Evolutionary conservation across 2,329 filamentous ascomycete genomes (phyloP).

Genomic region (Microsporum audouinii): DNA sequence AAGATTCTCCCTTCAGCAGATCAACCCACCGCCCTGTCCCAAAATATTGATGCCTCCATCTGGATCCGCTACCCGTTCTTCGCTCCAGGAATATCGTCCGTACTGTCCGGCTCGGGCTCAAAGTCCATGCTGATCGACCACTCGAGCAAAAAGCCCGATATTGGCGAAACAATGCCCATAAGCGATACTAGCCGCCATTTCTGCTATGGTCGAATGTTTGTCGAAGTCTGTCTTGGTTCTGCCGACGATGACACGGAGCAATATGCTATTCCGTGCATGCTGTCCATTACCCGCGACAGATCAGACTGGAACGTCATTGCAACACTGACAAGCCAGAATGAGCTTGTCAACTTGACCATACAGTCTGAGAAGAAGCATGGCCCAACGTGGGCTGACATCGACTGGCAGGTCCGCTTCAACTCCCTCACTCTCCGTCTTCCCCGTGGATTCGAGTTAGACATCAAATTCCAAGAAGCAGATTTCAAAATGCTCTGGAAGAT

Average conservation of each 20-base stretch:
- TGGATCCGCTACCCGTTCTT: conserved; percentile 70
- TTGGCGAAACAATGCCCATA: conserved; percentile 61
- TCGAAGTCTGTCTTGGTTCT: conserved; percentile 63
- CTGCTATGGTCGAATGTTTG: conserved; percentile 66
- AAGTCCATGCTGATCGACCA: conserved; percentile 37
- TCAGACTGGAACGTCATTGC: conserved; percentile 60
- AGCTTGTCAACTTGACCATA: conserved; percentile 62
- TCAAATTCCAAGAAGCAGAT: conserved; percentile 64
- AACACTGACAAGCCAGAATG: conserved; percentile 67
- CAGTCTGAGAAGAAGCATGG: conserved; percentile 56
- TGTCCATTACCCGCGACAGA: conserved; percentile 62
- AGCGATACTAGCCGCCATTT: conserved; percentile 64
- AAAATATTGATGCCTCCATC: conserved; percentile 66
- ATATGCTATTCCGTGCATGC: conserved; percentile 58
- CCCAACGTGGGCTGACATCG: conserved; percentile 68
- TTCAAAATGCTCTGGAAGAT: conserved; percentile 71
- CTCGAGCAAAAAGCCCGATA: conserved; percentile 33
- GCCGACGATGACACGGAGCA: conserved; percentile 56
- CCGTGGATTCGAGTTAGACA: conserved; percentile 59
- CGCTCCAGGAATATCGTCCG: conserved; percentile 57
- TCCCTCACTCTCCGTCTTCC: conserved; percentile 60
- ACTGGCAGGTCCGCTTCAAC: conserved; percentile 60
- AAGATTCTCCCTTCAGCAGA: conserved; percentile 60
- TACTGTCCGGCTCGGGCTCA: conserved; percentile 51
- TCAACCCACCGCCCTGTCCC: conserved; percentile 53